Base-by-base conservation (phyloP, 2,329 filamentous ascomycete genomes). In the Diaporthe citriasiana region DNA sequence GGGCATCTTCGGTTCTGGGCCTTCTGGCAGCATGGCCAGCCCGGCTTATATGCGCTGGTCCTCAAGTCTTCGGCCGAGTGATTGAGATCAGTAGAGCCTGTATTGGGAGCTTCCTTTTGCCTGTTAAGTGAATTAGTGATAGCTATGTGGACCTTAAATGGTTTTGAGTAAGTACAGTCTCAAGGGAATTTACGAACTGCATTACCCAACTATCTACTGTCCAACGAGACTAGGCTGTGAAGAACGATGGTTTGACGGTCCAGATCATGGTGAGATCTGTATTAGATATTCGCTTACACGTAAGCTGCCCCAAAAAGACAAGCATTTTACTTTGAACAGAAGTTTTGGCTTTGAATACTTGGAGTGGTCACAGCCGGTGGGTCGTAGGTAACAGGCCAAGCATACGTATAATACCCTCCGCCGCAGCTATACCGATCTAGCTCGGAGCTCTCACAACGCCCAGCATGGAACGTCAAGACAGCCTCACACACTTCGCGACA, bases 401-500 rank as follows among this genome's bases (percentile, higher is more conserved):
- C 33, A 3, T 53, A 53, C 47, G 63, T 53, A 68, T 40, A 27
- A 68, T 68, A 68, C 63, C 45, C 45, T 30, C n/a, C 30, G 22
- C 8, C 13, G 30, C 9, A 53, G 22, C 33, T 51, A 51, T 51
- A 27, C 25, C 59, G 19, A 63, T n/a, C n/a, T 51, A 33, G 33
- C 30, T 47, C 19, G n/a, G 45, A 66, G 63, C 45, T 66, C 63
- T 66, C 22, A 66, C 60, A 65, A 66, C 33, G 30, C 63, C 63
- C 51, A 51, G 63, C 22, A 27, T 38, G 22, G 33, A 8, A 40
- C n/a, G 15, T 68, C 63, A 19, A n/a, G 25, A 27, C 63, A 40
- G 63, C 53, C 27, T 68, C 63, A 68, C 5, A 40, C 33, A 17
- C 30, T 19, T 12, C 38, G 35, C 56, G 15, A 45, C 25, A n/a